Percentiles rank a stretch among this genome's conserved stretches.
Evolutionary conservation across 2,329 filamentous ascomycete species (phyloP).

Genomic region (Tympanopsis confertula): DNA sequence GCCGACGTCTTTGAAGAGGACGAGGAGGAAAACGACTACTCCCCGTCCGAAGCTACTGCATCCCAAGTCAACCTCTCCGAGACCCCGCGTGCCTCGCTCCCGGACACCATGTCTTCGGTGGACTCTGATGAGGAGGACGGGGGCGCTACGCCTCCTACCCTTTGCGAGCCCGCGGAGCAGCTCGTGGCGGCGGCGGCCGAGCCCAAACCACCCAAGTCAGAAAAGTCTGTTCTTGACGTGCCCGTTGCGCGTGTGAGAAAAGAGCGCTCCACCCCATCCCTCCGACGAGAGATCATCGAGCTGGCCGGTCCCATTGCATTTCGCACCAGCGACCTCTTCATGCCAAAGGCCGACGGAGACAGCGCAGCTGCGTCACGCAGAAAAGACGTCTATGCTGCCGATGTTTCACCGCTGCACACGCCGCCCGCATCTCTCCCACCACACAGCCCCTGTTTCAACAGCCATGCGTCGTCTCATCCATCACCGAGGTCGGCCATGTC

Average conservation of each 20-base stretch:
- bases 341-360: background rate
- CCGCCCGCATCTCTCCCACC: constrained; percentile 32
- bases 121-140: background rate
- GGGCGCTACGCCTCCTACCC: background rate
- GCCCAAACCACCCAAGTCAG: constrained; percentile 21
- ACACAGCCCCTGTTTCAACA: constrained; percentile 55
- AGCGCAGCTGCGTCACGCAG: constrained; percentile 27
- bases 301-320: constrained; percentile 22
- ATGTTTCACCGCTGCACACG: constrained; percentile 32
- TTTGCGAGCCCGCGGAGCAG: background rate
- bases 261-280: constrained; percentile 33
- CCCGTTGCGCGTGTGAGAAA: constrained; percentile 28
- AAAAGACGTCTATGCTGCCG: constrained; percentile 37
- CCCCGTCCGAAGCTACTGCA: constrained; percentile 9
- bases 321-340: constrained; percentile 21
- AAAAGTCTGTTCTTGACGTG: constrained; percentile 28
- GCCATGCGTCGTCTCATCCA: constrained; percentile 53
- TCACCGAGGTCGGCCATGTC: constrained; percentile 60
- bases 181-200: background rate
- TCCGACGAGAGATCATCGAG: constrained; percentile 41
- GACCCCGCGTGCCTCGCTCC: background rate
- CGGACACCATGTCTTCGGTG: background rate
- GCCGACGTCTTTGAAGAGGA: constrained; percentile 81
- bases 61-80: constrained; percentile 15
- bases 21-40: constrained; percentile 38